Conservation (phyloP, 2,329 filamentous ascomycete species). For the Albophoma yamanashiensis region DNA sequence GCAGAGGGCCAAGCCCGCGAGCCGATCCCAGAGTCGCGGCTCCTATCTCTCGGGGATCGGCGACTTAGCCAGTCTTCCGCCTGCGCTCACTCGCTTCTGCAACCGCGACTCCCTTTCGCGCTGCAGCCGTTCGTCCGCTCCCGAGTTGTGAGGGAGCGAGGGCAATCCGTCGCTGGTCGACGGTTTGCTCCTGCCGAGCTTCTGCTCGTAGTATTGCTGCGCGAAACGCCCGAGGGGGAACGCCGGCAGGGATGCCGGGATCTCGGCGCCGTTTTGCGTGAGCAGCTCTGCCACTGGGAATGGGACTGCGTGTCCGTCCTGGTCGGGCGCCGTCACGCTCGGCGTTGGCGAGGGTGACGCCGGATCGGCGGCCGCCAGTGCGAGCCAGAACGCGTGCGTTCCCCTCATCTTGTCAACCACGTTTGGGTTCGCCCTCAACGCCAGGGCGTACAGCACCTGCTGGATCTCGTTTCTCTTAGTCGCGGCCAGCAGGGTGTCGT, state of each 20-base stretch:
- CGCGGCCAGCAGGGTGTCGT: conserved; percentile 81
- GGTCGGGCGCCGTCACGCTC: conserved; percentile 28
- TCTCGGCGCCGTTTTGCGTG: conserved; percentile 85
- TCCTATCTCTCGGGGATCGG: conserved; percentile 53
- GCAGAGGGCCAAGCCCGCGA: conserved; percentile 26
- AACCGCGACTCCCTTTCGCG: conserved; percentile 58
- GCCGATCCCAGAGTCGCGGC: conserved; percentile 26
- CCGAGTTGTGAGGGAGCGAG: conserved; percentile 41
- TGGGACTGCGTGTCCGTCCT: conserved; percentile 45
- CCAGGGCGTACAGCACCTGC: conserved; percentile 82
- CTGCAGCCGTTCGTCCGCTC: conserved; percentile 37
- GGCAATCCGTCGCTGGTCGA: conserved; percentile 47
- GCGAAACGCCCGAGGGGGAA: conserved; percentile 77
- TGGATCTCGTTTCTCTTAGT: conserved; percentile 97
- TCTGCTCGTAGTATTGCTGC: conserved; percentile 77
- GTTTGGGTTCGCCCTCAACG: conserved; percentile 80
- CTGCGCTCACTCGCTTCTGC: conserved; percentile 71
- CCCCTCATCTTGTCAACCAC: conserved; percentile 73
- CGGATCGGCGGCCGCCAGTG: conserved; percentile 85
- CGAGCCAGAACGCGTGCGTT: conserved; percentile 83
- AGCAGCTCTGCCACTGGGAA: conserved; percentile 89
- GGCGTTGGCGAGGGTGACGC: conserved; percentile 55
- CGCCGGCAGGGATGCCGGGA: conserved; percentile 63
- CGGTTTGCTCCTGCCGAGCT: conserved; percentile 36
- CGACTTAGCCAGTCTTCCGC: conserved; percentile 58